Conservation (phyloP, 352 stramenopile genomes). For the Saprolegnia parasitica region DNA sequence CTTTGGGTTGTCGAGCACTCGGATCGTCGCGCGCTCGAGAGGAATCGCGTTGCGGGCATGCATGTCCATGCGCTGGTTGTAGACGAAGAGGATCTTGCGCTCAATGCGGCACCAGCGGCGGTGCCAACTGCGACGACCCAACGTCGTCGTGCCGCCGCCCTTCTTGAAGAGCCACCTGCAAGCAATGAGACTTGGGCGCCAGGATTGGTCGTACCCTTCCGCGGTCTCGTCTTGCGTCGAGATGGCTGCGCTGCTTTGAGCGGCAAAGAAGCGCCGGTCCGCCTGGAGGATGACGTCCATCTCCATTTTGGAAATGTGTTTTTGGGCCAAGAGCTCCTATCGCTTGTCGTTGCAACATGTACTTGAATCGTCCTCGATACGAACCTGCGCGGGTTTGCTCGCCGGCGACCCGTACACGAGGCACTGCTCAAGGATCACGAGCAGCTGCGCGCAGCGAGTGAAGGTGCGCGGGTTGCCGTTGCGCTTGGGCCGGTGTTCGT, state of each 20-base stretch:
- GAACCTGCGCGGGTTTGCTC: constrained; percentile 42
- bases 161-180: constrained; percentile 74
- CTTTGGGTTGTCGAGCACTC: constrained; percentile 59
- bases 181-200: not conserved
- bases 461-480: constrained; percentile 62
- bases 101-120: constrained; percentile 74
- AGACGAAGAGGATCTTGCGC: constrained; percentile 67
- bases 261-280: constrained; percentile 67
- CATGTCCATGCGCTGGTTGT: constrained; percentile 44
- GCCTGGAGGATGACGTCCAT: constrained; percentile 70
- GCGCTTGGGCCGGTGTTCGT: constrained; percentile 73
- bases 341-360: not conserved
- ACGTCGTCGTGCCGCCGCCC: constrained; percentile 62
- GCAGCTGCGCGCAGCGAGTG: constrained; percentile 58
- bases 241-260: constrained; percentile 38
- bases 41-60: constrained; percentile 59
- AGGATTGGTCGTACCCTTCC: not conserved
- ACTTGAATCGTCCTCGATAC: too few species aligned
- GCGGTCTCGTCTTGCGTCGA: constrained; percentile 12
- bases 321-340: constrained; percentile 47
- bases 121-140: constrained; percentile 74
- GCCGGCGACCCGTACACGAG: constrained; percentile 70
- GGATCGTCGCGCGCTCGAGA: constrained; percentile 57
- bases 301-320: constrained; percentile 61
- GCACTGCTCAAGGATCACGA: constrained; percentile 72